Conservation (phyloP, 345 rosid species). For the Salix exigua region DNA sequence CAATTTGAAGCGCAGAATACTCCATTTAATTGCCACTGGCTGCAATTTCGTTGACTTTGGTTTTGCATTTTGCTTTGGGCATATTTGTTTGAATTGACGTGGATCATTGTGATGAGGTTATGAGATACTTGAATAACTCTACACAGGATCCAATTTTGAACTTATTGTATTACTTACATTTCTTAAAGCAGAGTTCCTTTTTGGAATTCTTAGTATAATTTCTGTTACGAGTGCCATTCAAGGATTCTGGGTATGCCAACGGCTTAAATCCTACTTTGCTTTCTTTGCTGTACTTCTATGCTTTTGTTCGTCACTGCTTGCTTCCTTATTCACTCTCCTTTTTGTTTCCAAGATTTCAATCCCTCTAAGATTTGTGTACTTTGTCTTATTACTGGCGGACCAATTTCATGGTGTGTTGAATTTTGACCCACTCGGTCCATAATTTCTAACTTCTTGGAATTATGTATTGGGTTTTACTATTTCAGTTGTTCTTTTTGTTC, state of each 20-base stretch:
- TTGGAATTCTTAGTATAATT: not conserved
- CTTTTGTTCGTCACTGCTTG: not conserved
- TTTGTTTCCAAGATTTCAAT: not conserved
- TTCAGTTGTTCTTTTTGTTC: not conserved
- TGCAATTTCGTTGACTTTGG: not conserved
- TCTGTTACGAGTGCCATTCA: not conserved
- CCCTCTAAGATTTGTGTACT: not conserved
- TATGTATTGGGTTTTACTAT: not conserved
- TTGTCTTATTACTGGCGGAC: not conserved
- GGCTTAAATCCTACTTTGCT: not conserved
- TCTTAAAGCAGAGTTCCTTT: not conserved
- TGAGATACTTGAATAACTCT: not conserved
- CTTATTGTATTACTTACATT: not conserved
- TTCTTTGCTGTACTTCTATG: not conserved
- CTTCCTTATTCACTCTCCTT: not conserved
- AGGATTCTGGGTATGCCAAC: not conserved
- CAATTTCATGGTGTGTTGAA: not conserved
- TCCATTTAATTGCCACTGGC: not conserved
- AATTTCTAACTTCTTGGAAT: not conserved
- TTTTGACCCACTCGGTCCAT: not conserved
- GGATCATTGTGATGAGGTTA: not conserved
- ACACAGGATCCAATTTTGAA: not conserved
- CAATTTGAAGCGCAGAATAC: not conserved
- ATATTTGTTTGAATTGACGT: not conserved
- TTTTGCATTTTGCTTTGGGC: not conserved